A percentile compares a stretch with the other conserved stretches of the same genome.
These are phyloP conservation scores for Datisca glomerata DNA, from an alignment of 306 rosid species.

Conservation along the genomic window DNA sequence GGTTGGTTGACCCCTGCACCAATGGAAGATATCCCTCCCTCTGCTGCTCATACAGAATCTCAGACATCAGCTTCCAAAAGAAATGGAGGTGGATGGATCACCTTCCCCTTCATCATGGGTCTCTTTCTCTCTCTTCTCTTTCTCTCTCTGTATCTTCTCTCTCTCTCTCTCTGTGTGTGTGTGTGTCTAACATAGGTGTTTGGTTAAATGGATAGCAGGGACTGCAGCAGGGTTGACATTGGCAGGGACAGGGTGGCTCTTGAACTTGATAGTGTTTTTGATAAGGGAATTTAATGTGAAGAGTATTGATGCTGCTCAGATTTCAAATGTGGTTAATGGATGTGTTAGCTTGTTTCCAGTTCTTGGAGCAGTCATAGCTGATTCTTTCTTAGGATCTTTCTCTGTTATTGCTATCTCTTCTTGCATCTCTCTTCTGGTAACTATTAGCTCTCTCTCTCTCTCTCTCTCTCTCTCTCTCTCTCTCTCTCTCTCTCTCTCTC, in stretches of 20 bases:
- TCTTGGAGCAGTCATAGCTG: constrained; percentile 24
- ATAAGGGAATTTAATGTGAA: constrained; percentile 21
- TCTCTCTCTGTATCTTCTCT: not conserved
- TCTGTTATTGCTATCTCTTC: constrained; percentile 16
- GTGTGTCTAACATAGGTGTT: not conserved
- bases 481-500: not conserved
- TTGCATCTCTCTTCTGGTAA: constrained; percentile 28
- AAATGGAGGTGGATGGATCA: constrained; percentile 41
- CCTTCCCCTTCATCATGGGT: constrained; percentile 35
- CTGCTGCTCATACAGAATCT: too few relatives aligned
- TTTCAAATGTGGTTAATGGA: constrained; percentile 21
- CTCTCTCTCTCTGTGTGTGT: not conserved
- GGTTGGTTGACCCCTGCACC: too few relatives aligned
- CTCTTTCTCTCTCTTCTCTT: not conserved
- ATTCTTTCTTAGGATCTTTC: constrained; percentile 25
- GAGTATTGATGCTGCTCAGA: constrained; percentile 28
- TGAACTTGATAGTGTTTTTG: constrained; percentile 27
- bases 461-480: not conserved
- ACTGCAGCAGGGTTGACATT: constrained; percentile 15
- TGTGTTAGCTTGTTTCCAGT: constrained; percentile 21
- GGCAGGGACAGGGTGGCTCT: constrained; percentile 20
- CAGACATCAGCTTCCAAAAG: too few relatives aligned
- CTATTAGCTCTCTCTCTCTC: not conserved
- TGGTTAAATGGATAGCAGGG: constrained; percentile 7
- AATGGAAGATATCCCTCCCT: too few relatives aligned